Conservation (phyloP, 2,329 filamentous ascomycete species). For the Diaporthe ilicicola region DNA sequence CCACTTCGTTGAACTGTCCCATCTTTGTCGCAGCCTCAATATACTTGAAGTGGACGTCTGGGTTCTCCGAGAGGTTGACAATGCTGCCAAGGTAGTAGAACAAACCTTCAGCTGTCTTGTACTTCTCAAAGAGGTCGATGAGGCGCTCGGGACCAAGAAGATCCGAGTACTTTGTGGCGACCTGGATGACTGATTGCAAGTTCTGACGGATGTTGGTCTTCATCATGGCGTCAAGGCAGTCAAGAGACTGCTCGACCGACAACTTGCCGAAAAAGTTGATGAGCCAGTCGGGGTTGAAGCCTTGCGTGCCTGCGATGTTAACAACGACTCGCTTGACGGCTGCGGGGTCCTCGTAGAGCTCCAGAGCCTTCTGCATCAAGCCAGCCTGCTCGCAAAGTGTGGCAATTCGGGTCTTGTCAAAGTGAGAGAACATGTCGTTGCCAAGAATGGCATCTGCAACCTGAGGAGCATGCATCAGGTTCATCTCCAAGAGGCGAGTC, state of each 20-base stretch:
- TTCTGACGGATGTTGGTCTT: constrained; percentile 97
- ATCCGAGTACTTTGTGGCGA: constrained; percentile 98
- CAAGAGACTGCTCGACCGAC: constrained; percentile 92
- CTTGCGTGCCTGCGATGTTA: constrained; percentile 82
- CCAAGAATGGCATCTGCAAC: constrained; percentile 97
- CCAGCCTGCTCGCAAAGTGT: constrained; percentile 93
- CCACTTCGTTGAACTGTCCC: constrained; percentile 93
- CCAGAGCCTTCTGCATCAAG: constrained; percentile 84
- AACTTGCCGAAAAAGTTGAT: constrained; percentile 92
- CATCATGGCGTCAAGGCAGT: constrained; percentile 96
- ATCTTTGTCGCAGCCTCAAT: constrained; percentile 96
- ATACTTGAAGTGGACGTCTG: constrained; percentile 98
- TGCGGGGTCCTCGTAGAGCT: constrained; percentile 91
- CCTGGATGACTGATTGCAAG: constrained; percentile 90
- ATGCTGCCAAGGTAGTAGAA: constrained; percentile 99
- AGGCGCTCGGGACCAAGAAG: constrained; percentile 86
- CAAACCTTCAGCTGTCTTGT: constrained; percentile 94
- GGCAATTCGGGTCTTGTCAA: constrained; percentile 89
- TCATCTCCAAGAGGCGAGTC: constrained; percentile 97
- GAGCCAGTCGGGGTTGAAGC: constrained; percentile 90
- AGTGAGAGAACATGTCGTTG: constrained; percentile 98
- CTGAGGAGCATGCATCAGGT: constrained; percentile 93
- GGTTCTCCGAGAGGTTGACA: constrained; percentile 94
- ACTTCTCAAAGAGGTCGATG: constrained; percentile 96
- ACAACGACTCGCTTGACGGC: constrained; percentile 90